Percentiles rank a stretch among this genome's conserved stretches.
phyloP scores from a whole-genome alignment of 176 grass and related monocot species.

The Phyllostachys edulis region DNA sequence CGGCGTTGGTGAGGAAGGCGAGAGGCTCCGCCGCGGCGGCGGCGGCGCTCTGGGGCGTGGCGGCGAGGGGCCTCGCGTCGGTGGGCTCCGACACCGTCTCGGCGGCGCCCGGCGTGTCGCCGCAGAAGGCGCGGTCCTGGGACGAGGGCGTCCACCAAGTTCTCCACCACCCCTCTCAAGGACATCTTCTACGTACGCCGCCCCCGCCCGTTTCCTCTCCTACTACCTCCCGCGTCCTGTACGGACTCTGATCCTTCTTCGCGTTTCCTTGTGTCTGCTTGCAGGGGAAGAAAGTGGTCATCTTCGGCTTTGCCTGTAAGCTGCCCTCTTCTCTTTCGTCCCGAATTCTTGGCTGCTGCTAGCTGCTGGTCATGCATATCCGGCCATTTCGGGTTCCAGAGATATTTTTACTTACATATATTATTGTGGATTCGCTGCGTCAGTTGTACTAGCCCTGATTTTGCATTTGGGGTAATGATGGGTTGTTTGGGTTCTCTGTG shows the following conservation, averaged over 20 bases:
- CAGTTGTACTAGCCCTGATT: too few species aligned
- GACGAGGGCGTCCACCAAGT: conserved; percentile 92
- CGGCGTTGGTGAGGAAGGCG: conserved; percentile 54
- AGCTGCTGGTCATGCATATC: neutral
- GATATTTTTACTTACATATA: too few species aligned
- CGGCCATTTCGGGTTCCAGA: too few species aligned
- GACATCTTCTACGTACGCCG: conserved; percentile 69
- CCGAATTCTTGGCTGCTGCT: neutral
- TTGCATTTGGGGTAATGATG: too few species aligned
- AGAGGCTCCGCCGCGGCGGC: conserved; percentile 29
- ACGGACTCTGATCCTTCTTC: neutral
- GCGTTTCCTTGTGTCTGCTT: conserved; percentile 23
- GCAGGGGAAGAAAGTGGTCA: conserved; percentile 95
- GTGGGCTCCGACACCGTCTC: conserved; percentile 75
- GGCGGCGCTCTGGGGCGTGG: conserved; percentile 16
- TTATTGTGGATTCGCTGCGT: too few species aligned
- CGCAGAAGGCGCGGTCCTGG: conserved; percentile 90
- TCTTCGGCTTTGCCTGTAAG: conserved; percentile 92
- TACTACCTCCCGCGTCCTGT: neutral
- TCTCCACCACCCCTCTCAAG: conserved; percentile 80
- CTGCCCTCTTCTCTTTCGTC: neutral
- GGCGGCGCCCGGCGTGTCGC: conserved; percentile 62
- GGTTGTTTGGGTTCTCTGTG: too few species aligned
- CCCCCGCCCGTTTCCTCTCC: neutral
- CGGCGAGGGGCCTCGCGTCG: conserved; percentile 40